Percentiles rank a stretch among this genome's conserved stretches.
phyloP scores from a whole-genome alignment of 331 rosid genomes.

The Quercus lobata region DNA sequence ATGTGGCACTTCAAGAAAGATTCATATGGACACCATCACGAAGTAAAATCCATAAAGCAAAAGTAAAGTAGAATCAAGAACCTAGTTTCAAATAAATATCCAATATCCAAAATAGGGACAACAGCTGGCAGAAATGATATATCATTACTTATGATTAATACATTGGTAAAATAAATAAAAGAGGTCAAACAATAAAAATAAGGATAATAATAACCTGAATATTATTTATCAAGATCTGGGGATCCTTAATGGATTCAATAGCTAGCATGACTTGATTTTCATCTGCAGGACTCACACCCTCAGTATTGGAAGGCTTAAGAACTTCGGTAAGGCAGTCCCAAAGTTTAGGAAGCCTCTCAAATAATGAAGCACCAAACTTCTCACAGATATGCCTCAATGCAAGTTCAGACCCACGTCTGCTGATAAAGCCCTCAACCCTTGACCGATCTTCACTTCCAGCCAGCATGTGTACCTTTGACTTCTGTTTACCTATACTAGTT shows the following conservation, averaged over 20 bases:
- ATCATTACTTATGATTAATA: neutral
- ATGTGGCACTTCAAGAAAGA: neutral
- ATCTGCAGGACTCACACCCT: conserved; percentile 29
- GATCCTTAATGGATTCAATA: conserved; percentile 63
- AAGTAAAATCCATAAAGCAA: neutral
- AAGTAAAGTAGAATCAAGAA: neutral
- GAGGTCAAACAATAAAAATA: neutral
- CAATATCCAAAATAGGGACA: neutral
- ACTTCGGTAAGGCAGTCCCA: conserved; percentile 99
- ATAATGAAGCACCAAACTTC: conserved; percentile 68
- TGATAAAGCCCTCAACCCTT: conserved; percentile 81
- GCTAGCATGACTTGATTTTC: conserved; percentile 34
- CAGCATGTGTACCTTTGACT: conserved; percentile 58
- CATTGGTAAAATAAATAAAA: neutral
- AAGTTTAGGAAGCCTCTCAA: conserved; percentile 89
- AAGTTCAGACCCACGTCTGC: conserved; percentile 96
- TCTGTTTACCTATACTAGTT: conserved; percentile 55
- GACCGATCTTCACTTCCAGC: conserved; percentile 86
- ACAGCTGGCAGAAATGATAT: neutral
- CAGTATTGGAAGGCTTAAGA: conserved; percentile 56
- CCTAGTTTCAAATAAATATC: neutral
- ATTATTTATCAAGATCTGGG: conserved; percentile 87
- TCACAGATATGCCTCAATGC: conserved; percentile 79
- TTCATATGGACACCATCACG: neutral
- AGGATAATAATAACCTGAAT: conserved; percentile 68